Percentiles rank a stretch among this genome's conserved stretches.
These are phyloP conservation scores for Boletus subluridellus DNA, from an alignment of 1,284 basidiomycete species.

Conservation along the genomic window DNA sequence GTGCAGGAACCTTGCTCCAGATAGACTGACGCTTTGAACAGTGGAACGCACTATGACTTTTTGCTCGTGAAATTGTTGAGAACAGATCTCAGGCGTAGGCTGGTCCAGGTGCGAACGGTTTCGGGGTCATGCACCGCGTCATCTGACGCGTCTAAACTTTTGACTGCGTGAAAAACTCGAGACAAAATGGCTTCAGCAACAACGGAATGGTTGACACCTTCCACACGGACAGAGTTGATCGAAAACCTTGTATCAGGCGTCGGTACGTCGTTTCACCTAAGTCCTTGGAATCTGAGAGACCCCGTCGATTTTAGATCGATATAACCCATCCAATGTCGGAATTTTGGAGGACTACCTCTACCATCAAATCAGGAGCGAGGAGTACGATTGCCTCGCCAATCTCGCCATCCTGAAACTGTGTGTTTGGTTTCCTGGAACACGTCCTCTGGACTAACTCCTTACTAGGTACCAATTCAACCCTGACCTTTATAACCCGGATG, in stretches of 20 bases:
- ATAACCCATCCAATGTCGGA: conserved; percentile 90
- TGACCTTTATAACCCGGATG: conserved; percentile 87
- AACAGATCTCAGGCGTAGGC: not conserved
- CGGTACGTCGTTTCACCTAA: conserved; percentile 50
- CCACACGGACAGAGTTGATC: conserved; percentile 78
- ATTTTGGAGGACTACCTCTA: conserved; percentile 95
- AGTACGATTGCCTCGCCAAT: conserved; percentile 93
- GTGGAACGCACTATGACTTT: not conserved
- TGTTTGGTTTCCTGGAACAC: not conserved
- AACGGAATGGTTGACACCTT: conserved; percentile 64
- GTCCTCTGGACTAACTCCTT: conserved; percentile 4
- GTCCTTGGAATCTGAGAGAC: conserved; percentile 10
- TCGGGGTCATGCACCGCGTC: conserved; percentile 6
- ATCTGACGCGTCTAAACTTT: not conserved
- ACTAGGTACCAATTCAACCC: conserved; percentile 94
- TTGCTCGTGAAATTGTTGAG: not conserved
- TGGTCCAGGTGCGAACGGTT: not conserved
- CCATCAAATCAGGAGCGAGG: conserved; percentile 83
- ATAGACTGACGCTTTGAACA: not conserved
- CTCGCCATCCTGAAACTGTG: conserved; percentile 85
- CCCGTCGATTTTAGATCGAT: conserved; percentile 64
- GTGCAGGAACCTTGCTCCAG: not conserved
- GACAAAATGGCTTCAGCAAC: conserved; percentile 38
- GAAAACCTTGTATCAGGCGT: conserved; percentile 90
- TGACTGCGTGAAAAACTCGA: conserved; percentile 10